Conservation (phyloP, 208 protist species). For the Trypanosoma mega region DNA sequence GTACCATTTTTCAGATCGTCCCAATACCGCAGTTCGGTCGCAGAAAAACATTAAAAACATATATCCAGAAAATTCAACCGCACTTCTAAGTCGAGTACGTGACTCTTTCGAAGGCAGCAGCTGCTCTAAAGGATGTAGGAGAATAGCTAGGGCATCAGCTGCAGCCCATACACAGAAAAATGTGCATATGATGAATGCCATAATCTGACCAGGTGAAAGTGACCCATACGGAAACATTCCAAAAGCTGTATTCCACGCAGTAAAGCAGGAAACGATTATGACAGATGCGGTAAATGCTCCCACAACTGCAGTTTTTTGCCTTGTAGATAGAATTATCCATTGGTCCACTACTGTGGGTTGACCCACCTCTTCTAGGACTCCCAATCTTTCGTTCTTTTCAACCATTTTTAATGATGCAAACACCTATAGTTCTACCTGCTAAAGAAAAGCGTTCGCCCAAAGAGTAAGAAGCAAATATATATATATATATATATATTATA, state of each 20-base stretch:
- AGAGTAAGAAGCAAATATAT: background rate
- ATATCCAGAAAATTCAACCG: slow-evolving; percentile 26
- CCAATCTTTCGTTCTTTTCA: background rate
- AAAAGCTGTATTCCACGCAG: background rate
- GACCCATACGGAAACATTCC: slow-evolving; percentile 21
- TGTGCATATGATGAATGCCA: slow-evolving; percentile 26
- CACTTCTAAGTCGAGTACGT: background rate
- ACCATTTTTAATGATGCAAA: background rate
- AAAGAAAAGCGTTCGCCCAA: too few relatives aligned
- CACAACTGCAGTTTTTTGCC: background rate
- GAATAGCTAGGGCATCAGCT: background rate
- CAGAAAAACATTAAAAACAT: slow-evolving; percentile 36
- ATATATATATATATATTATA: background rate
- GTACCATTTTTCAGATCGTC: slow-evolving; percentile 20
- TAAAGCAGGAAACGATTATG: background rate
- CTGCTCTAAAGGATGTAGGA: background rate
- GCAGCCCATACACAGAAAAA: slow-evolving; percentile 12
- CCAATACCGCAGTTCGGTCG: slow-evolving; percentile 38
- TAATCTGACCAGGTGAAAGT: slow-evolving; percentile 34
- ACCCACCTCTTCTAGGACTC: background rate
- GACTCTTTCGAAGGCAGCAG: background rate
- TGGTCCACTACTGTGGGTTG: background rate
- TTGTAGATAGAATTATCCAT: background rate
- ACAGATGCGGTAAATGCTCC: background rate
- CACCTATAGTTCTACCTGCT: too few relatives aligned